A percentile compares a stretch with the other conserved stretches of the same genome.
These are phyloP conservation scores for Saccharomycopsis guyanensis DNA, from an alignment of 805 yeast species.

Conservation along the genomic window DNA sequence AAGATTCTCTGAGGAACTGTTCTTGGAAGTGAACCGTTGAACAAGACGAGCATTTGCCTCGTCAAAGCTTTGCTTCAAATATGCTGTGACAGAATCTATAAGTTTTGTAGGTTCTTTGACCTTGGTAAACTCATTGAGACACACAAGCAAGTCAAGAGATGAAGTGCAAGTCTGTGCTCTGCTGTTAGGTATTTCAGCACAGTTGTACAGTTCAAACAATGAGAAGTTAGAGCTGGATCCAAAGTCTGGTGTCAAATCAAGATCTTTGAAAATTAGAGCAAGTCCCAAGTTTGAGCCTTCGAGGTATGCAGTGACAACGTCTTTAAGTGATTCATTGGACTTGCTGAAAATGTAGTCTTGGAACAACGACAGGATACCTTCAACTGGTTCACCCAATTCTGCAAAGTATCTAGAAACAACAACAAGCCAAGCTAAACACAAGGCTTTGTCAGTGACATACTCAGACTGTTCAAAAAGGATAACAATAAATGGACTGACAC, in stretches of 20 bases:
- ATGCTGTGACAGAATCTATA: neutral
- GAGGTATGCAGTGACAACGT: neutral
- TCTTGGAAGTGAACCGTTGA: neutral
- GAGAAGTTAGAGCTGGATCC: neutral
- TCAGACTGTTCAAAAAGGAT: conserved; percentile 64
- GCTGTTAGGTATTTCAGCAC: neutral
- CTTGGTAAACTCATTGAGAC: neutral
- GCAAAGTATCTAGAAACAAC: conserved; percentile 39
- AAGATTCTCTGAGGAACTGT: neutral
- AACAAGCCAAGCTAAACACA: conserved; percentile 42
- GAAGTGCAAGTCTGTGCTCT: neutral
- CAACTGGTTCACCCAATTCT: conserved; percentile 51
- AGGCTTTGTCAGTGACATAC: conserved; percentile 33
- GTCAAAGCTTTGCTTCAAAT: neutral
- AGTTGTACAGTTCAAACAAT: neutral
- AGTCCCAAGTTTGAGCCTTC: neutral
- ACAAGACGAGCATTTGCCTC: neutral
- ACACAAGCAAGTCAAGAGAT: neutral
- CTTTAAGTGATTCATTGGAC: neutral
- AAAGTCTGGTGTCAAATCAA: neutral
- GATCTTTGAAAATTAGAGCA: neutral
- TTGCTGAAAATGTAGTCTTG: conserved; percentile 6
- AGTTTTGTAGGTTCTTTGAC: neutral
- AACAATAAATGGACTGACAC: conserved; percentile 49
- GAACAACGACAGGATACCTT: conserved; percentile 8